Evolutionary conservation across 495 filamentous ascomycete species (phyloP).

Genomic region (Tuber melanosporum): DNA sequence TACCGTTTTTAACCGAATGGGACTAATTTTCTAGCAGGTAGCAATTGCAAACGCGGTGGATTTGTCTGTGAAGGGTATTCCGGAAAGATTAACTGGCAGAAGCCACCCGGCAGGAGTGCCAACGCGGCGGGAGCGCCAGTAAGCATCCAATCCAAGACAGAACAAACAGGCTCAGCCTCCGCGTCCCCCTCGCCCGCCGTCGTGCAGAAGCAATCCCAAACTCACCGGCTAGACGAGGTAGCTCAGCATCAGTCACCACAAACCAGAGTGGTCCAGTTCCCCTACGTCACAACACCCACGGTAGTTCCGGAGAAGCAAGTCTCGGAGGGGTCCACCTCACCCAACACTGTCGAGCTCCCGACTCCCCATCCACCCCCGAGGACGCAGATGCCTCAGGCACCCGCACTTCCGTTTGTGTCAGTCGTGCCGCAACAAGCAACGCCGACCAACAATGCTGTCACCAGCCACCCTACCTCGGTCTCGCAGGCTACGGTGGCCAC

Average conservation of each 20-base stretch:
- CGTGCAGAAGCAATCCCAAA: constrained; percentile 40
- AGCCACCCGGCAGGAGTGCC: constrained; percentile 55
- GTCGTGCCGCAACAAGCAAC: constrained; percentile 13
- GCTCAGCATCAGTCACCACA: neutral
- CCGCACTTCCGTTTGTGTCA: constrained; percentile 23
- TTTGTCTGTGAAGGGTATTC: constrained; percentile 95
- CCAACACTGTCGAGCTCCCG: constrained; percentile 19
- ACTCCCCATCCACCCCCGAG: neutral
- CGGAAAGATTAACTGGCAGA: constrained; percentile 65
- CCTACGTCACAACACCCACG: constrained; percentile 45
- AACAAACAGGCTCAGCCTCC: constrained; percentile 52
- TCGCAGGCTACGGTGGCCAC: constrained; percentile 57
- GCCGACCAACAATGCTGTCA: constrained; percentile 19
- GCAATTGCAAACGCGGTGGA: constrained; percentile 84
- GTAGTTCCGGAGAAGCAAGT: constrained; percentile 42
- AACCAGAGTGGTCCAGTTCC: constrained; percentile 25
- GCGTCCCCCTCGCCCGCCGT: constrained; percentile 43
- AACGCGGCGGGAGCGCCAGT: constrained; percentile 58
- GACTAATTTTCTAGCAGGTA: constrained; percentile 53
- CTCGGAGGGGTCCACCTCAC: constrained; percentile 20
- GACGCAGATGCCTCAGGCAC: constrained; percentile 3
- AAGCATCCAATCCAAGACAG: constrained; percentile 76
- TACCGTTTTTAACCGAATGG: constrained; percentile 1
- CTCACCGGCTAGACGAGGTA: constrained; percentile 32
- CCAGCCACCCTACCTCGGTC: constrained; percentile 45